A percentile compares a stretch with the other conserved stretches of the same genome.
phyloP scores from a whole-genome alignment of 306 rosid species.

The Oxytropis ochrocephala region DNA sequence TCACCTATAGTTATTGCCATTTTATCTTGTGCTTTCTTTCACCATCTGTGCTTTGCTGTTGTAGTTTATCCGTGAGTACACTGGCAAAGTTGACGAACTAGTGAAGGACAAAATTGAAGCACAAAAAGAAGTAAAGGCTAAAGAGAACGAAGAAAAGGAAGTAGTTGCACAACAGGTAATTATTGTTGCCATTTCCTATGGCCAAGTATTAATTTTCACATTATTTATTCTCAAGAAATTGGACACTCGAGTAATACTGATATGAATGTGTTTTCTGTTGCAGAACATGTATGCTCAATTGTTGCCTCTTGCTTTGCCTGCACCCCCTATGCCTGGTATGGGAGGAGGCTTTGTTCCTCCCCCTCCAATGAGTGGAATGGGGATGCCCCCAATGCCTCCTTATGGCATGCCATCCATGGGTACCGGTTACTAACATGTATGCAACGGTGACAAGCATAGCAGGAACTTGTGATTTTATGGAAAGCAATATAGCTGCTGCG shows the following conservation, averaged over 20 bases:
- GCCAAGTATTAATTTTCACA: too few species aligned
- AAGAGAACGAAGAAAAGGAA: conserved; percentile 90
- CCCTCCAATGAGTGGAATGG: conserved; percentile 80
- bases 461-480: conserved; percentile 11
- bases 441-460: conserved; percentile 3
- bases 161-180: conserved; percentile 93
- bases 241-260: background rate
- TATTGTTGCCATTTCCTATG: background rate
- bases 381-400: conserved; percentile 99
- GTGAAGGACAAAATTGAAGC: conserved; percentile 88
- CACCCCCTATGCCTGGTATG: conserved; percentile 95
- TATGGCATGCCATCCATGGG: conserved; percentile 99
- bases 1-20: background rate
- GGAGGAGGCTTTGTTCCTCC: conserved; percentile 71
- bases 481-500: conserved; percentile 35
- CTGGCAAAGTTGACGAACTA: conserved; percentile 93
- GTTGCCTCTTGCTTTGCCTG: conserved; percentile 98
- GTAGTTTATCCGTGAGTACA: conserved; percentile 94
- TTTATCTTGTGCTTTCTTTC: conserved; percentile 7
- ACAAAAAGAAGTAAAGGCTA: conserved; percentile 58
- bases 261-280: conserved; percentile 31
- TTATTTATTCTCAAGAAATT: background rate
- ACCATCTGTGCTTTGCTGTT: conserved; percentile 5
- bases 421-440: conserved; percentile 53
- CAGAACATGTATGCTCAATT: conserved; percentile 99